Base-by-base conservation (phyloP, 306 rosid species). In the Amphicarpaea edgeworthii region DNA sequence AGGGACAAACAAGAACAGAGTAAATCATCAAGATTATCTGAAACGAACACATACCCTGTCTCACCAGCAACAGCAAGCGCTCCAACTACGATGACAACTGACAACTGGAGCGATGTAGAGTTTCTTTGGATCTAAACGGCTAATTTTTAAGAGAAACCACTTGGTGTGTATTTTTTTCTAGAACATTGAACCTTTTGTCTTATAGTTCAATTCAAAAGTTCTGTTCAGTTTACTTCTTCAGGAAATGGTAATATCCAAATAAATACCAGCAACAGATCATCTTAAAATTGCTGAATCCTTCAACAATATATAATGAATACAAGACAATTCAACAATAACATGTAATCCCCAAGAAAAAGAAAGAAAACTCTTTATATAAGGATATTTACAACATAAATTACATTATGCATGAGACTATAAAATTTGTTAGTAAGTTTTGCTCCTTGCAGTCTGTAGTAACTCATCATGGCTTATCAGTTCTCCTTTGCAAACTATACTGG, bases 381-480 rank as follows among this genome's bases (percentile, higher is more conserved):
- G 49, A 38, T 37, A 64, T 64, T 38, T 64, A 64, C 70, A 64
- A 12, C 32, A 59, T 30, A 58, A 24, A 30, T 28, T 60, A 60
- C 50, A 42, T 66, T 65, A 16, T 17, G 20, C 19, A 17, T 2
- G 16, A 17, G 70, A 11, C 70, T 17, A 37, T 21, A 41, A 42
- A 19, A 38, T 21, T 17, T 20, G 37, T 20, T 6, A 5, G 24
- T 32, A 24, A 49, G n/a, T 49, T 28, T 61, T 15, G 49, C 65
- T 32, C 42, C 46, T 46, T 46, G 50, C 43, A 54, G 54, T 47
- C 50, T 55, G 43, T 9, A 73, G 55, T 20, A 62, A 72, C 42
- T 68, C 37, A 59, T 3, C 42, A 21, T 21, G 30, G 14, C 62
- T 9, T 2, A 7, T 30, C 64, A 58, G 38, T 65, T 80, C 71